These are phyloP conservation scores for Mortierella sp. DNA, from an alignment of 371 early-diverging fungal species.

Conservation along the genomic window DNA sequence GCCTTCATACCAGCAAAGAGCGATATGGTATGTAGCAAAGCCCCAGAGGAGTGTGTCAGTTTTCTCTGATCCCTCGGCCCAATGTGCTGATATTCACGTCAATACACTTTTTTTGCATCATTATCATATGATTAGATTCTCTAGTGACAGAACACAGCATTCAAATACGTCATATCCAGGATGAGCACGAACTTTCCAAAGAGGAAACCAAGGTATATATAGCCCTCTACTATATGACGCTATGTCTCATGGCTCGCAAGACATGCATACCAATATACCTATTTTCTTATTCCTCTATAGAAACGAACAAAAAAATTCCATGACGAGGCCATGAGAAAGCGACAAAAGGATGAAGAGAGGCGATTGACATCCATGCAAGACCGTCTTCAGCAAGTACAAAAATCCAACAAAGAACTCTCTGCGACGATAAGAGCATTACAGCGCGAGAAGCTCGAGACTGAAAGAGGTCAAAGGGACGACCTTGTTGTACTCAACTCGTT, in stretches of 20 bases:
- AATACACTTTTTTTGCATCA: too few relatives aligned
- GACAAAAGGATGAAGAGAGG: conserved; percentile 12
- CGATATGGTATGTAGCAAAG: conserved; percentile 5
- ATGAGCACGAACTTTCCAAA: conserved; percentile 3
- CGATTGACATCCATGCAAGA: conserved; percentile 6
- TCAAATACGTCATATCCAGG: not conserved
- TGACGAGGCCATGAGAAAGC: conserved; percentile 14
- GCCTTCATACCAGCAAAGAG: conserved; percentile 1
- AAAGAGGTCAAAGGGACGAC: conserved; percentile 9
- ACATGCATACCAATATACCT: not conserved
- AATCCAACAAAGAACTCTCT: conserved; percentile 9
- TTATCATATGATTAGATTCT: not conserved
- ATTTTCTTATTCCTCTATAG: not conserved
- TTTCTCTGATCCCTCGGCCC: too few relatives aligned
- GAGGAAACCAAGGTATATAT: conserved; percentile 15
- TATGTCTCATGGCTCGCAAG: not conserved
- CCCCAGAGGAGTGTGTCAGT: too few relatives aligned
- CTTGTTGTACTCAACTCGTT: not conserved
- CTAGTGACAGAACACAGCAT: not conserved
- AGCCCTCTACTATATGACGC: not conserved
- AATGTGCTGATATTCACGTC: too few relatives aligned
- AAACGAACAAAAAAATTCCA: conserved; percentile 12
- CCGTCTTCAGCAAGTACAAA: not conserved
- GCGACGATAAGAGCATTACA: conserved; percentile 8
- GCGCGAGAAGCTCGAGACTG: conserved; percentile 1